phyloP scores from a whole-genome alignment of 805 yeast genomes.

The Brettanomyces nanus region DNA sequence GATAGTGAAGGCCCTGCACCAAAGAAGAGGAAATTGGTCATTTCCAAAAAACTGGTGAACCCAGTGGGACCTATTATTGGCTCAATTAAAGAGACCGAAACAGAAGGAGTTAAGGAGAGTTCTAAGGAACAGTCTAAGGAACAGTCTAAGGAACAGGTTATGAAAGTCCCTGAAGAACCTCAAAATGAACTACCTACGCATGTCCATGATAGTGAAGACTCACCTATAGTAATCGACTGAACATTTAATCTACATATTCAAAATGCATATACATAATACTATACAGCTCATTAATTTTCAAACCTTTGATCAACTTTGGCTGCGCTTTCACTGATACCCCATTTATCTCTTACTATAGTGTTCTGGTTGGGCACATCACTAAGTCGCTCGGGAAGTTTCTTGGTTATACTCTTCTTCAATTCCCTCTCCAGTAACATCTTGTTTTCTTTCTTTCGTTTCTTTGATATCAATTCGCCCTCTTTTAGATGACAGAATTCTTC shows the following conservation, averaged over 20 bases:
- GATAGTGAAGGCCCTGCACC: not conserved
- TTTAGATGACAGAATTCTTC: conserved; percentile 17
- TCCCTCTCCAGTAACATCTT: conserved; percentile 24
- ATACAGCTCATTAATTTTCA: conserved; percentile 9
- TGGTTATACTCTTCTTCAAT: conserved; percentile 20
- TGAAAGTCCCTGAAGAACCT: too few relatives aligned
- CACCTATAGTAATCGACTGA: too few relatives aligned
- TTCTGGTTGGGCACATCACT: conserved; percentile 20
- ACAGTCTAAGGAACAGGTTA: too few relatives aligned
- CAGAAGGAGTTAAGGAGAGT: not conserved
- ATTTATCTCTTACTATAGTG: conserved; percentile 23
- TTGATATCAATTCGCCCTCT: conserved; percentile 20
- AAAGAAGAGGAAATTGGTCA: conserved; percentile 1
- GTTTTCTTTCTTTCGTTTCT: conserved; percentile 21
- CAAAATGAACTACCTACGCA: too few relatives aligned
- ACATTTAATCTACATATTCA: too few relatives aligned
- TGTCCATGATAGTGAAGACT: too few relatives aligned
- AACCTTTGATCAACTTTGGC: conserved; percentile 25
- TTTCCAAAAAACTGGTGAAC: not conserved
- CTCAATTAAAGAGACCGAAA: not conserved
- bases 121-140: too few relatives aligned
- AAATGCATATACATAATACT: not conserved
- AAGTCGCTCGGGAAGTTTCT: conserved; percentile 20
- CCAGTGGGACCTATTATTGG: too few relatives aligned
- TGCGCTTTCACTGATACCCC: conserved; percentile 29